phyloP scores from a whole-genome alignment of 148 eudicot genomes.

The Camellia lanceoleosa region DNA sequence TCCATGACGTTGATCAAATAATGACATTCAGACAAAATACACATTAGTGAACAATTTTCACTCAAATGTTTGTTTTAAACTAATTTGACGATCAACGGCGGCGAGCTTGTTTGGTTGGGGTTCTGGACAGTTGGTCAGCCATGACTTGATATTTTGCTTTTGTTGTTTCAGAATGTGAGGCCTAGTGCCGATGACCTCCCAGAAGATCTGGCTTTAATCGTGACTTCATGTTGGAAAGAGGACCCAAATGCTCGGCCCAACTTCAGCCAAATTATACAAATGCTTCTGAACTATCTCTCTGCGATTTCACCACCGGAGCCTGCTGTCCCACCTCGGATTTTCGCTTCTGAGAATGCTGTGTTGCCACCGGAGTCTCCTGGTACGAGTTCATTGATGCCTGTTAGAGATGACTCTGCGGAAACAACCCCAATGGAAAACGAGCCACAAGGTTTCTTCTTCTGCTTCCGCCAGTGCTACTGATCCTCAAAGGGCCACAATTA shows the following conservation, averaged over 20 bases:
- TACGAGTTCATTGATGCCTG: conserved; percentile 74
- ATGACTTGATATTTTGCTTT: not conserved
- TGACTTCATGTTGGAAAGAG: conserved; percentile 89
- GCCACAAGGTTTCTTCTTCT: conserved; percentile 60
- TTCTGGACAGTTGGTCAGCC: not conserved
- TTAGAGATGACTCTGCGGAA: conserved; percentile 47
- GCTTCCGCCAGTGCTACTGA: conserved; percentile 57
- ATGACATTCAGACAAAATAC: too few relatives aligned
- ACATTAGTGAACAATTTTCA: too few relatives aligned
- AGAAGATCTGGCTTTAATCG: conserved; percentile 64
- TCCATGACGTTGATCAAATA: too few relatives aligned
- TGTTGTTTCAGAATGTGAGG: conserved; percentile 61
- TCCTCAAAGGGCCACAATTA: not conserved
- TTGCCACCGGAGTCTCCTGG: conserved; percentile 91
- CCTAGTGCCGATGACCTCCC: conserved; percentile 90
- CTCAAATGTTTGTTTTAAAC: too few relatives aligned
- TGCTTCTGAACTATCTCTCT: conserved; percentile 65
- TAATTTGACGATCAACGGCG: not conserved
- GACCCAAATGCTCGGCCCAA: conserved; percentile 80
- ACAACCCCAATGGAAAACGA: conserved; percentile 41
- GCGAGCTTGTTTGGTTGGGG: not conserved
- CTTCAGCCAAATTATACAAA: conserved; percentile 77
- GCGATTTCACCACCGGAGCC: conserved; percentile 55
- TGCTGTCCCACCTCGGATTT: conserved; percentile 54
- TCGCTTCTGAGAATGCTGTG: conserved; percentile 64